Conservation (phyloP, 106 monocot genomes). For the Dendrobium huoshanense region DNA sequence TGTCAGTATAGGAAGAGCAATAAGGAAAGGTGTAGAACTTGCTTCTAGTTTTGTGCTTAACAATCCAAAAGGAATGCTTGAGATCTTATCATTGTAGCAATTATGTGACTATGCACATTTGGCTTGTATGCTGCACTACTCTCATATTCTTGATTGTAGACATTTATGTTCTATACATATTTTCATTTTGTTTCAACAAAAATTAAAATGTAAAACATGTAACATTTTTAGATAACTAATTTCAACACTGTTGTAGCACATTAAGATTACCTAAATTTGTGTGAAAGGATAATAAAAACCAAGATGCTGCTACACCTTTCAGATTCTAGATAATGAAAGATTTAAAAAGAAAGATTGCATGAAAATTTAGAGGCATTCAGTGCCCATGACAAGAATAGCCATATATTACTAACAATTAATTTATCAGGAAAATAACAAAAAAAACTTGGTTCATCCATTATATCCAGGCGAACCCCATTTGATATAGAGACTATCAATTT, state of each 20-base stretch:
- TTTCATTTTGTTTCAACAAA: not conserved
- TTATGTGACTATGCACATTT: constrained; percentile 54
- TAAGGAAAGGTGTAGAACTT: constrained; percentile 51
- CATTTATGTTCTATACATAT: constrained; percentile 48
- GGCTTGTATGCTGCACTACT: constrained; percentile 73
- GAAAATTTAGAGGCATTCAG: too few species aligned
- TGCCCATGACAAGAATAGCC: too few species aligned
- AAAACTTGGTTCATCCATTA: too few species aligned
- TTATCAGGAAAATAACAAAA: too few species aligned
- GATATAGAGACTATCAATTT: too few species aligned
- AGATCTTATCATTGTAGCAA: constrained; percentile 46
- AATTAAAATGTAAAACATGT: not conserved
- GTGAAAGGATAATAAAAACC: too few species aligned
- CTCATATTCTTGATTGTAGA: constrained; percentile 85
- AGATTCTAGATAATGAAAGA: too few species aligned
- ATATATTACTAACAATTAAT: too few species aligned
- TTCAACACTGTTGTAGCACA: not conserved
- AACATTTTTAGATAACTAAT: not conserved
- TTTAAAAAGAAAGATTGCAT: too few species aligned
- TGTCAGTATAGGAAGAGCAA: constrained; percentile 60
- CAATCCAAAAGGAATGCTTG: constrained; percentile 56
- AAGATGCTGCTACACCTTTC: too few species aligned
- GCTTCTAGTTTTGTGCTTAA: constrained; percentile 55
- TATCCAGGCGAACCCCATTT: too few species aligned
- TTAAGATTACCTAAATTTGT: not conserved